A percentile compares a stretch with the other conserved stretches of the same genome.
phyloP scores from a whole-genome alignment of 2,329 filamentous ascomycete species.

The Penicillium janthinellum region DNA sequence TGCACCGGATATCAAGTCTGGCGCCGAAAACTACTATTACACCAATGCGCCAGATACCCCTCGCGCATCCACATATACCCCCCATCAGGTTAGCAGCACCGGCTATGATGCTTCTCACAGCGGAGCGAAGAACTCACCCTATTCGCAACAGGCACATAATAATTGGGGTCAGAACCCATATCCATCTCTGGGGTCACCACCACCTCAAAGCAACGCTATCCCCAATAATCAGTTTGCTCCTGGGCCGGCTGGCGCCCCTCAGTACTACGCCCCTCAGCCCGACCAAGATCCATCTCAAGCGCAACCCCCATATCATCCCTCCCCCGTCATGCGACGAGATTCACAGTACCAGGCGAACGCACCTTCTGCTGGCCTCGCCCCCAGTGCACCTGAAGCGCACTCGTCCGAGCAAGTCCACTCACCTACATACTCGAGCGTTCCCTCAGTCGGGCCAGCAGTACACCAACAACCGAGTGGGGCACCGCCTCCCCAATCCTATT shows the following conservation, averaged over 20 bases:
- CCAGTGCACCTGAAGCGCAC: constrained; percentile 17
- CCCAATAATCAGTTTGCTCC: constrained; percentile 14
- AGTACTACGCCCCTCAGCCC: constrained; percentile 21
- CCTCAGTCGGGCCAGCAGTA: constrained; percentile 7
- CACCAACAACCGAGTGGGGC: constrained; percentile 20
- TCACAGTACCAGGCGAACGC: constrained; percentile 27
- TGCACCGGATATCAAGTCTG: constrained; percentile 16
- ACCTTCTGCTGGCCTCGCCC: constrained; percentile 7
- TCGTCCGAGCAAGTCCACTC: constrained; percentile 20
- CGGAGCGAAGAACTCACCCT: constrained; percentile 14
- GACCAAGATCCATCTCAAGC: constrained; percentile 13
- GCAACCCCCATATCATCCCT: constrained; percentile 22
- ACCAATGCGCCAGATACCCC: constrained; percentile 19
- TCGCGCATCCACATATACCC: constrained; percentile 17
- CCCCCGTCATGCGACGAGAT: constrained; percentile 21
- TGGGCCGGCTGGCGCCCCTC: constrained; percentile 10
- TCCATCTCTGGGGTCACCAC: constrained; percentile 24
- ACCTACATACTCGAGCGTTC: constrained; percentile 19
- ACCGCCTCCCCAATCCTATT: constrained; percentile 25
- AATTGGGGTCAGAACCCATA: constrained; percentile 23
- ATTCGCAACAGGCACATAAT: constrained; percentile 17
- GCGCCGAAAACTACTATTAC: constrained; percentile 29
- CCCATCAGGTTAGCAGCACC: constrained; percentile 11
- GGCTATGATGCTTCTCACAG: constrained; percentile 15
- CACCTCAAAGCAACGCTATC: constrained; percentile 13